Base-by-base conservation (phyloP, 2,329 filamentous ascomycete genomes). In the Fusarium algeriense region DNA sequence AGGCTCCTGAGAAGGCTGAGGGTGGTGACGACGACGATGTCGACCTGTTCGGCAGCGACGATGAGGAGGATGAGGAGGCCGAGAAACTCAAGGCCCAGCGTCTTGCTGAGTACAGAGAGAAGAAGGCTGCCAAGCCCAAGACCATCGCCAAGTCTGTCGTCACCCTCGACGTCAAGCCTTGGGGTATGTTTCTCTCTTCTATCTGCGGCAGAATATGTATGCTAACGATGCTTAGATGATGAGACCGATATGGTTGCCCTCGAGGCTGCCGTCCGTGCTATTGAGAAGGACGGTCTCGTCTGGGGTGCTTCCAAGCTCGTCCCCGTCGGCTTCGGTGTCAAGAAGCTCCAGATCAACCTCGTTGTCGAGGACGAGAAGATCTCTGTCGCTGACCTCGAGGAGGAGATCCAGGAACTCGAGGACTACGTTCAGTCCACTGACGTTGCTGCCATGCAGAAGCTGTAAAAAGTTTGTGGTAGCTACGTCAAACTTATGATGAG, bases 291-390 rank as follows among this genome's bases (percentile, higher is more conserved):
- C 53, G 96, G 96, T 86, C 93, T 99, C 71, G 91, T 97, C 73
- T 99, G 96, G 96, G 95, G 95, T 90, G 90, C 88, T 74, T 95
- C 93, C 83, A 93, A 96, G 88, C 87, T 97, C 74, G 91, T 97
- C 56, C 83, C 95, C 75, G 91, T 99, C 78, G 95, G 95, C 80
- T 99, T 93, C 89, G 96, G 96, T 88, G 97, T 99, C 88, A 96
- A 93, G 89, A 98, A 98, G 90, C 91, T 99, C 73, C 95, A 98
- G 90, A 97, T 99, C 88, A 98, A 93, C 91, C 85, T 98, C 77
- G 94, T 98, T 78, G 87, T 98, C 74, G 96, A 98, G 88, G 96
- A 99, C 82, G 95, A 98, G 76, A 98, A 98, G 90, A 84, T 99
- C 81, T 95, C 93, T 75, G 83, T 93, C 74, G 89, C 92, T 77